Evolutionary conservation across 2,329 filamentous ascomycete species (phyloP).

Genomic region (Diaporthe citri): DNA sequence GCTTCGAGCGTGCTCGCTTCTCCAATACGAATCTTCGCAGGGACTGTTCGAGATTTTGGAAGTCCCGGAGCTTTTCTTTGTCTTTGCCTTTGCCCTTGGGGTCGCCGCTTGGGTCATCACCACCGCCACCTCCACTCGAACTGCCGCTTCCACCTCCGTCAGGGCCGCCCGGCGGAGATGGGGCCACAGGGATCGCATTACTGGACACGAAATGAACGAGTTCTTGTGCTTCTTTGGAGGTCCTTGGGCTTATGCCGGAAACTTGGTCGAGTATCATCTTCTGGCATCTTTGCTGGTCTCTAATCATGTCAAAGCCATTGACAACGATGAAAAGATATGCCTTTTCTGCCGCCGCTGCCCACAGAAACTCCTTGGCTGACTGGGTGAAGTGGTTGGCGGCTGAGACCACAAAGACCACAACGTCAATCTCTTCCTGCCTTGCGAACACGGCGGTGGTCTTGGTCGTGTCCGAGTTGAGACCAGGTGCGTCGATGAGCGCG

Average conservation of each 20-base stretch:
- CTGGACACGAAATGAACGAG: slow-evolving; percentile 98
- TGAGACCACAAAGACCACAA: slow-evolving; percentile 97
- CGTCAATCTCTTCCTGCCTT: slow-evolving; percentile 97
- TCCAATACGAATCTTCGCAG: slow-evolving; percentile 94
- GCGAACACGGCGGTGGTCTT: slow-evolving; percentile 98
- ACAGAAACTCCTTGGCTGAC: slow-evolving; percentile 97
- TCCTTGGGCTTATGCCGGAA: slow-evolving; percentile 86
- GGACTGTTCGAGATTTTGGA: slow-evolving; percentile 89
- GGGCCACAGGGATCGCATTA: slow-evolving; percentile 86
- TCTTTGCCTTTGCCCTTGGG: slow-evolving; percentile 86
- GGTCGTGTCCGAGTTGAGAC: slow-evolving; percentile 93
- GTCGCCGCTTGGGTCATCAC: slow-evolving; percentile 68
- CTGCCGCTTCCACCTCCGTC: slow-evolving; percentile 67
- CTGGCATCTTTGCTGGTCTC: slow-evolving; percentile 90
- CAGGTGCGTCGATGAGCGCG: slow-evolving; percentile 95
- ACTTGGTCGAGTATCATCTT: slow-evolving; percentile 95
- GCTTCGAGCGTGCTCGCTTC: slow-evolving; percentile 93
- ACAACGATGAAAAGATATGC: slow-evolving; percentile 99
- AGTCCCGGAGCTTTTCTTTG: slow-evolving; percentile 88
- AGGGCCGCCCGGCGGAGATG: slow-evolving; percentile 67
- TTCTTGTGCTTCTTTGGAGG: slow-evolving; percentile 91
- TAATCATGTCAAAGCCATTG: slow-evolving; percentile 95
- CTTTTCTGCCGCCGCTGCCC: slow-evolving; percentile 94
- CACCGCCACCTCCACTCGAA: slow-evolving; percentile 67
- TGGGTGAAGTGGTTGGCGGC: slow-evolving; percentile 98